Evolutionary conservation across 257 asterid genomes (phyloP).

Genomic region (Petunia axillaris): DNA sequence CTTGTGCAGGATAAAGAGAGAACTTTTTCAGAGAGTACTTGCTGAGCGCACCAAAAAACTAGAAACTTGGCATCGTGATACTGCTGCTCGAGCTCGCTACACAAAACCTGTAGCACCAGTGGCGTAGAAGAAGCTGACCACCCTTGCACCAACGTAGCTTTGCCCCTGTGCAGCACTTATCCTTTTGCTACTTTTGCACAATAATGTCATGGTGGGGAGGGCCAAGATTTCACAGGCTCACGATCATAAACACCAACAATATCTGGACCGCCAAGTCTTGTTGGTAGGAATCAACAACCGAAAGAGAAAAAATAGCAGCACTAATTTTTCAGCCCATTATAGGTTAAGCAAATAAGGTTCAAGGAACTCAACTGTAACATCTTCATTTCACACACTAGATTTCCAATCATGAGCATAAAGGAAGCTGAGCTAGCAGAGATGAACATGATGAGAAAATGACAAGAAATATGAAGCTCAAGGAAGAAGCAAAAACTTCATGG

Average conservation of each 20-base stretch:
- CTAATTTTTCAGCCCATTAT: constrained; percentile 94
- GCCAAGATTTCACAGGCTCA: constrained; percentile 67
- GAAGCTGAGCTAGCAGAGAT: constrained; percentile 96
- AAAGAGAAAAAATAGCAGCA: constrained; percentile 88
- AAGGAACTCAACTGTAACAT: neutral
- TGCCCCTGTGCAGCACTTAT: constrained; percentile 57
- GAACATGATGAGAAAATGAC: constrained; percentile 98
- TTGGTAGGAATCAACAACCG: constrained; percentile 69
- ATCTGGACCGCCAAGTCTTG: constrained; percentile 92
- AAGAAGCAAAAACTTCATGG: constrained; percentile 96
- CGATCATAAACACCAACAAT: constrained; percentile 91
- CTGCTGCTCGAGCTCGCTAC: constrained; percentile 68
- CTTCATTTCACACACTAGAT: constrained; percentile 40
- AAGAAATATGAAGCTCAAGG: constrained; percentile 75
- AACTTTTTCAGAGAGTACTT: constrained; percentile 57
- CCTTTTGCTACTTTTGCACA: constrained; percentile 97
- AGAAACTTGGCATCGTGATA: constrained; percentile 90
- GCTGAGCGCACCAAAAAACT: constrained; percentile 84
- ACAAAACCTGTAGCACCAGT: constrained; percentile 69
- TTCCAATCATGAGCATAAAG: constrained; percentile 98
- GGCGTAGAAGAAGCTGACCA: too few relatives aligned
- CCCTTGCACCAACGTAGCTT: too few relatives aligned
- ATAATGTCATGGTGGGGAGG: constrained; percentile 89
- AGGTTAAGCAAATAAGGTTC: constrained; percentile 44
- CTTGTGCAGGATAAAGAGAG: constrained; percentile 68